Evolutionary conservation across 441 rosid species (phyloP).

Genomic region (Erodium moschatum): DNA sequence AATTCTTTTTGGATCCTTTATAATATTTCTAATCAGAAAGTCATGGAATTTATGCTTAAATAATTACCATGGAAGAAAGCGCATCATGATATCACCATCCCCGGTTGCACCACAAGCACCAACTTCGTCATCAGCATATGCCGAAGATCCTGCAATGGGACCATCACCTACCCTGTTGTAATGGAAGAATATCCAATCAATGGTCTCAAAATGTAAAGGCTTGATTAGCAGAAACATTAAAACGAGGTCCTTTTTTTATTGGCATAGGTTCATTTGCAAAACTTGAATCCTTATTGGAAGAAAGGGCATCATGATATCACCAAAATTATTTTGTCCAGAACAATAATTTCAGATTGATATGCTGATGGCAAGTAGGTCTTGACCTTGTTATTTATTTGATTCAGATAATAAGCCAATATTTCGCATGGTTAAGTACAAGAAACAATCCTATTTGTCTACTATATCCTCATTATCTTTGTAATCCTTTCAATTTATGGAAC

Average conservation of each 20-base stretch:
- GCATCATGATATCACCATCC: conserved; percentile 94
- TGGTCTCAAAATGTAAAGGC: conserved; percentile 2
- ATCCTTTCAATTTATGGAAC: not conserved
- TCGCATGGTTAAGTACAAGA: not conserved
- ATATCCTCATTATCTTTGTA: not conserved
- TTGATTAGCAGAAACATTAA: not conserved
- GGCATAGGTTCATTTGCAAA: not conserved
- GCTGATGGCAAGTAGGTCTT: not conserved
- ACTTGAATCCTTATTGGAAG: too few species aligned
- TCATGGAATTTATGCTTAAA: not conserved
- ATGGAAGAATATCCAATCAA: conserved; percentile 15
- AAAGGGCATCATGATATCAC: too few species aligned
- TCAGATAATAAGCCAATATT: not conserved
- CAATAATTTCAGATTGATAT: not conserved
- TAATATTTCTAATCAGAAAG: not conserved
- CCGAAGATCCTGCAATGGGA: conserved; percentile 77
- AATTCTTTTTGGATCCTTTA: not conserved
- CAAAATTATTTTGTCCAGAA: not conserved
- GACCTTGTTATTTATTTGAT: not conserved
- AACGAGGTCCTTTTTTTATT: not conserved
- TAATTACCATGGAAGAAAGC: conserved; percentile 81
- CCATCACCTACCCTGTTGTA: conserved; percentile 78
- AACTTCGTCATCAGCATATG: conserved; percentile 68
- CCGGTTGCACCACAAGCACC: conserved; percentile 98
- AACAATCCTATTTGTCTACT: not conserved